phyloP scores from a whole-genome alignment of 441 rosid species.

The Populus tomentosa region DNA sequence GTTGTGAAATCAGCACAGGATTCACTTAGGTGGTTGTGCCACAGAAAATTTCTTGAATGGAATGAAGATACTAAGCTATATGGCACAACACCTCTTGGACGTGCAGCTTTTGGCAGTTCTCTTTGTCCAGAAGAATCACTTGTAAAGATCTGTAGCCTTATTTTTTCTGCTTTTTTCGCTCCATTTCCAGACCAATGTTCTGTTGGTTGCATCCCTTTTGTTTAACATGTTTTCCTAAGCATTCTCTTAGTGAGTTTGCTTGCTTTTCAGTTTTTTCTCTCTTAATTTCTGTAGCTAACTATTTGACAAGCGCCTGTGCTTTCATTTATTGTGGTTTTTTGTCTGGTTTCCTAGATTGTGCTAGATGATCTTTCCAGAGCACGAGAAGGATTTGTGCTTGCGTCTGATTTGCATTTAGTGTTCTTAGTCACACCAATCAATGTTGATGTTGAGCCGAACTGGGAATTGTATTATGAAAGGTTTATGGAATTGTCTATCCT shows the following conservation, averaged over 20 bases:
- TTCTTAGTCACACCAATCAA: constrained; percentile 90
- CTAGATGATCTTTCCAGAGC: constrained; percentile 97
- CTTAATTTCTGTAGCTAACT: not conserved
- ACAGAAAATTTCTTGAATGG: constrained; percentile 90
- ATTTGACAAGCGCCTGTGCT: not conserved
- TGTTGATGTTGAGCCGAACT: constrained; percentile 93
- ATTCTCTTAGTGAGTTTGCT: not conserved
- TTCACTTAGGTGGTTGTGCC: constrained; percentile 98
- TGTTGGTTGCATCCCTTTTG: not conserved
- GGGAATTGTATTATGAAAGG: constrained; percentile 90
- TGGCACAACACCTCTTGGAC: constrained; percentile 88
- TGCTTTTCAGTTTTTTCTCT: constrained; percentile 13
- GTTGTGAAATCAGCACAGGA: constrained; percentile 99
- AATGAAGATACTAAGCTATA: constrained; percentile 89
- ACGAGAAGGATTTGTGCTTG: constrained; percentile 96
- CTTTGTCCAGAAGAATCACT: constrained; percentile 99
- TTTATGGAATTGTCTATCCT: constrained; percentile 87
- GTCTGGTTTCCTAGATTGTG: constrained; percentile 59
- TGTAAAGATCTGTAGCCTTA: constrained; percentile 40
- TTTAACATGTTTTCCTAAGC: not conserved
- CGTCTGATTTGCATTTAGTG: constrained; percentile 96
- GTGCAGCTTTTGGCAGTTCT: constrained; percentile 98
- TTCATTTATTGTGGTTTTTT: constrained; percentile 9
- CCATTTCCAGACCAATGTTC: not conserved
- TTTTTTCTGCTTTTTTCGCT: not conserved